Evolutionary conservation across 1,284 basidiomycete genomes (phyloP).

Genomic region (Lignosus rhinocerotis): DNA sequence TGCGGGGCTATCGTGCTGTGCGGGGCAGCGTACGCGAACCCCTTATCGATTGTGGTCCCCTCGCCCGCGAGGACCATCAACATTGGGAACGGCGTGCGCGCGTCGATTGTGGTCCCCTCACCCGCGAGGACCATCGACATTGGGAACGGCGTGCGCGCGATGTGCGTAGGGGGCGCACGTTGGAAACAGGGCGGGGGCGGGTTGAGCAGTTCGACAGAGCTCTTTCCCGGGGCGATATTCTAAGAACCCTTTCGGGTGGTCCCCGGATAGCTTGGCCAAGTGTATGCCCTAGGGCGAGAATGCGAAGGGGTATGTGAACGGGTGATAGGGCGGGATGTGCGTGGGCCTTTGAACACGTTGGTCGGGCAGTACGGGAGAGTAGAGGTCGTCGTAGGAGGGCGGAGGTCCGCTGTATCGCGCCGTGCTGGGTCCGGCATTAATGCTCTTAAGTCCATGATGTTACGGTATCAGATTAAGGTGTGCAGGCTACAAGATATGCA

Average conservation of each 20-base stretch:
- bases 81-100: conserved; percentile 26
- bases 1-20: conserved; percentile 29
- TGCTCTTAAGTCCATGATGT: too few species aligned
- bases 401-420: too few species aligned
- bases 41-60: conserved; percentile 18
- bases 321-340: neutral
- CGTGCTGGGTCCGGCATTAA: too few species aligned
- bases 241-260: conserved; percentile 9
- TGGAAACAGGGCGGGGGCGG: conserved; percentile 24
- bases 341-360: too few species aligned
- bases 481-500: too few species aligned
- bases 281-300: conserved; percentile 1
- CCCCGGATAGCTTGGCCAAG: conserved; percentile 5
- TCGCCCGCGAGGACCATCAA: conserved; percentile 16
- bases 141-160: conserved; percentile 23
- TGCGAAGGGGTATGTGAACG: conserved; percentile 5
- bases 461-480: too few species aligned
- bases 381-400: too few species aligned
- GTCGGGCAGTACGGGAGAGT: too few species aligned
- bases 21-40: conserved; percentile 22
- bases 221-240: conserved; percentile 14
- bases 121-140: conserved; percentile 18
- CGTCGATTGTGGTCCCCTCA: conserved; percentile 14
- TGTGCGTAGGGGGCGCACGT: conserved; percentile 15
- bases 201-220: conserved; percentile 14